Percentiles rank a stretch among this genome's conserved stretches.
These are phyloP conservation scores for Gymnopilus dilepis DNA, from an alignment of 768 basidiomycete genomes.

Conservation along the genomic window DNA sequence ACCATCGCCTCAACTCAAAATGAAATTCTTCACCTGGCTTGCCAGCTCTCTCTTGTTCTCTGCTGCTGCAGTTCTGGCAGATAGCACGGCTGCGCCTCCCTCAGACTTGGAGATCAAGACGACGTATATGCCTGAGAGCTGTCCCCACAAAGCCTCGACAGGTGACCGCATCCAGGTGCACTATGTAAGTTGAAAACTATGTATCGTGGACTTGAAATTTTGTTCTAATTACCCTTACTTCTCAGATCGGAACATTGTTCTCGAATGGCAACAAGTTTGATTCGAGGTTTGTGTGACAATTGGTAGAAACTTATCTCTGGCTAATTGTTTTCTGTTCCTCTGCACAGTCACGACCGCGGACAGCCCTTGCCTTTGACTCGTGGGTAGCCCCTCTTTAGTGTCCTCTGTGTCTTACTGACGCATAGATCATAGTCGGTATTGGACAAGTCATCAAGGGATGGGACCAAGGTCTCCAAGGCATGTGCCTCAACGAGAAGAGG, in stretches of 20 bases:
- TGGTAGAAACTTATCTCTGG: background rate
- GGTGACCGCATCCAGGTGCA: constrained; percentile 77
- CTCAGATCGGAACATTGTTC: constrained; percentile 81
- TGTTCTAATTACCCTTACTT: background rate
- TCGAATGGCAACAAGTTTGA: constrained; percentile 85
- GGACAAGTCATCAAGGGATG: constrained; percentile 87
- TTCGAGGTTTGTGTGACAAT: constrained; percentile 62
- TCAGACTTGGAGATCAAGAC: constrained; percentile 66
- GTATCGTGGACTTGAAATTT: background rate
- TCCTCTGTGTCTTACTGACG: background rate
- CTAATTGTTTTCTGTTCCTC: background rate
- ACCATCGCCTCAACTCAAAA: constrained; percentile 26
- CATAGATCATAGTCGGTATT: constrained; percentile 58
- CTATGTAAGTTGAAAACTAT: constrained; percentile 56
- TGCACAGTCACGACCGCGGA: constrained; percentile 70
- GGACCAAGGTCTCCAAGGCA: constrained; percentile 82
- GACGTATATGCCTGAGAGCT: constrained; percentile 62
- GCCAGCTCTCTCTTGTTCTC: constrained; percentile 53
- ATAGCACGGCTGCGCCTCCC: constrained; percentile 39
- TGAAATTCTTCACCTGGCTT: constrained; percentile 58
- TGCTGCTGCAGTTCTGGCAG: constrained; percentile 46
- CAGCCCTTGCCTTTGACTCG: constrained; percentile 79
- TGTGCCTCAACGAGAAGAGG: constrained; percentile 90
- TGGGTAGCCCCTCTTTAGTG: constrained; percentile 30
- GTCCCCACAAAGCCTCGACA: constrained; percentile 55